phyloP scores from a whole-genome alignment of 2,329 filamentous ascomycete genomes.

The Keithomyces neogunnii region DNA sequence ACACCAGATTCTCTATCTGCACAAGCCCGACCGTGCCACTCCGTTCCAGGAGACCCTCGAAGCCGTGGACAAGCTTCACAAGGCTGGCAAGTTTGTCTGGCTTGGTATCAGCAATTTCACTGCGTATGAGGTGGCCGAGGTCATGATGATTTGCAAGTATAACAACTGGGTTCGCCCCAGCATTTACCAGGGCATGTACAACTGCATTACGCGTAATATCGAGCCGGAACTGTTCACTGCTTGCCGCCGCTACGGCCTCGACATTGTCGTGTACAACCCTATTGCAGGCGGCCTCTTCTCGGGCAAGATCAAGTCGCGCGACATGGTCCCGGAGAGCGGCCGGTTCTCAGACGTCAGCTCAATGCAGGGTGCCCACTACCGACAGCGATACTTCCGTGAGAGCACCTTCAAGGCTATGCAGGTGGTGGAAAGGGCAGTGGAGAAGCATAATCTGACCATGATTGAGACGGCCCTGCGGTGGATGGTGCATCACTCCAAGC shows the following conservation, averaged over 20 bases:
- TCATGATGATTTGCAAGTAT: slow-evolving; percentile 70
- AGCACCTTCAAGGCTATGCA: slow-evolving; percentile 53
- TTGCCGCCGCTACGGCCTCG: slow-evolving; percentile 67
- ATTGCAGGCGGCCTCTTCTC: slow-evolving; percentile 73
- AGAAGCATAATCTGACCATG: slow-evolving; percentile 59
- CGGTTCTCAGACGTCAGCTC: slow-evolving; percentile 57
- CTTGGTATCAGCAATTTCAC: slow-evolving; percentile 80
- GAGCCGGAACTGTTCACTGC: slow-evolving; percentile 67
- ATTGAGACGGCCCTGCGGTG: slow-evolving; percentile 69
- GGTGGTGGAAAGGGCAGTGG: slow-evolving; percentile 57
- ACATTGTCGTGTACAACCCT: slow-evolving; percentile 77
- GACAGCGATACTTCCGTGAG: slow-evolving; percentile 65
- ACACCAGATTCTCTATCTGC: slow-evolving; percentile 28
- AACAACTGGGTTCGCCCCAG: slow-evolving; percentile 76
- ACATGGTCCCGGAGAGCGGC: slow-evolving; percentile 54
- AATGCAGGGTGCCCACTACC: slow-evolving; percentile 47
- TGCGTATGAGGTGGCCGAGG: slow-evolving; percentile 79
- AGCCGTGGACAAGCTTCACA: slow-evolving; percentile 72
- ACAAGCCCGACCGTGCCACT: slow-evolving; percentile 46
- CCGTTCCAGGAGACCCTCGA: slow-evolving; percentile 75
- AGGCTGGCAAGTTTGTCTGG: slow-evolving; percentile 74
- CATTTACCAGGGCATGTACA: slow-evolving; percentile 85
- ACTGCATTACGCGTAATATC: slow-evolving; percentile 66
- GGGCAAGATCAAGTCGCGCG: slow-evolving; percentile 65
- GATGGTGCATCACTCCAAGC: slow-evolving; percentile 60